These are phyloP conservation scores for Debaryomyces castellii DNA, from an alignment of 805 yeast species.

Conservation along the genomic window DNA sequence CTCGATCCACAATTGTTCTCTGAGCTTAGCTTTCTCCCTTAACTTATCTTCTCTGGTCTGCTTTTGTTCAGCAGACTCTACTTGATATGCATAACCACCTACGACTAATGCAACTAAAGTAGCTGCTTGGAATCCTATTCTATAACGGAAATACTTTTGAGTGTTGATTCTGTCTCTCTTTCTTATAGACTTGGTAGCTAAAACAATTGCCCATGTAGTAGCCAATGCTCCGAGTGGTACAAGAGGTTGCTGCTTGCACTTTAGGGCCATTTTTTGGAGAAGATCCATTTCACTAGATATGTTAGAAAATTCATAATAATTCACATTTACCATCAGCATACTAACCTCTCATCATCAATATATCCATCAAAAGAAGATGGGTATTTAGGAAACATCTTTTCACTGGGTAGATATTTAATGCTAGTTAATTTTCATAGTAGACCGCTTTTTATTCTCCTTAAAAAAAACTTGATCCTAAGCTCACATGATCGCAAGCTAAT, in stretches of 20 bases:
- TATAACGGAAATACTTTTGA: constrained; percentile 84
- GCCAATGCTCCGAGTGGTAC: constrained; percentile 82
- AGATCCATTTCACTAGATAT: constrained; percentile 39
- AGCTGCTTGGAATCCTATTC: constrained; percentile 83
- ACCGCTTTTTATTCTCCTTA: neutral
- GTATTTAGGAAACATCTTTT: constrained; percentile 17
- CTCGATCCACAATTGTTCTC: constrained; percentile 87
- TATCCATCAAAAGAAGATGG: constrained; percentile 52
- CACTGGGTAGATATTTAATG: neutral
- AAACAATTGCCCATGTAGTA: constrained; percentile 75
- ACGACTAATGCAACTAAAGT: constrained; percentile 79
- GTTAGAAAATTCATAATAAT: constrained; percentile 10
- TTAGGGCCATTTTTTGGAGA: constrained; percentile 54
- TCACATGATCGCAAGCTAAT: neutral
- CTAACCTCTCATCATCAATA: constrained; percentile 46
- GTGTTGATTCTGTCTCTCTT: constrained; percentile 73
- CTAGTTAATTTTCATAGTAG: neutral
- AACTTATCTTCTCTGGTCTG: constrained; percentile 62
- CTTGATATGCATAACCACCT: constrained; percentile 73
- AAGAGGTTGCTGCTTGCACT: constrained; percentile 81
- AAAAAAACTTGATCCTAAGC: neutral
- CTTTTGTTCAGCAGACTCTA: constrained; percentile 43
- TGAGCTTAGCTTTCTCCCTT: constrained; percentile 74
- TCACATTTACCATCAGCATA: constrained; percentile 9
- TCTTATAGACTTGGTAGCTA: constrained; percentile 76